Percentiles rank a stretch among this genome's conserved stretches.
phyloP scores from a whole-genome alignment of 176 grass and related monocot genomes.

The Oryza longistaminata region DNA sequence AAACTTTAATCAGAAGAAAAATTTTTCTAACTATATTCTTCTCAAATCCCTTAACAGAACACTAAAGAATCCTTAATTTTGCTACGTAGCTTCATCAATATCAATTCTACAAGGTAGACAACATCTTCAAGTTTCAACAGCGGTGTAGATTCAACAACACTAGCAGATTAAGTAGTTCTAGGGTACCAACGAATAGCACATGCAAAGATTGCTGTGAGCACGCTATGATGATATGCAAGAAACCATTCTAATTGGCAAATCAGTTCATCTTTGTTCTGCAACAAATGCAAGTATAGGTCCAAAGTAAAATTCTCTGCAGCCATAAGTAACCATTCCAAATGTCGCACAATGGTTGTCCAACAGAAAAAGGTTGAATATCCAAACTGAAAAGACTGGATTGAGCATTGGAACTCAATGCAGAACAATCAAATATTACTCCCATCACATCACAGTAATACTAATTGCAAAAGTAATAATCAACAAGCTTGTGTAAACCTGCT shows the following conservation, averaged over 20 bases:
- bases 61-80: background rate
- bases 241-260: background rate
- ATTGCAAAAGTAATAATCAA: too few relatives aligned
- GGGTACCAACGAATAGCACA: background rate
- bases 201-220: background rate
- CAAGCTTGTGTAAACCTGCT: background rate
- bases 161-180: background rate
- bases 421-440: background rate
- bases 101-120: background rate
- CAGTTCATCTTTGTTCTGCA: background rate
- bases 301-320: background rate
- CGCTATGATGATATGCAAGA: background rate
- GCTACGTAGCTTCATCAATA: background rate
- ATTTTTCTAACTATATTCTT: background rate
- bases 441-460: too few relatives aligned
- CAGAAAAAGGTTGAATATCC: constrained; percentile 3
- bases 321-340: background rate
- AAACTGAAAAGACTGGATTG: constrained; percentile 6
- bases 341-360: background rate
- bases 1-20: background rate
- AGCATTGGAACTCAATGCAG: background rate
- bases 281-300: background rate
- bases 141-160: background rate
- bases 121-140: constrained; percentile 21
- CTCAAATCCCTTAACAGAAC: background rate